These are phyloP conservation scores for Tylopilus intermedius DNA, from an alignment of 768 basidiomycete genomes.

Conservation along the genomic window DNA sequence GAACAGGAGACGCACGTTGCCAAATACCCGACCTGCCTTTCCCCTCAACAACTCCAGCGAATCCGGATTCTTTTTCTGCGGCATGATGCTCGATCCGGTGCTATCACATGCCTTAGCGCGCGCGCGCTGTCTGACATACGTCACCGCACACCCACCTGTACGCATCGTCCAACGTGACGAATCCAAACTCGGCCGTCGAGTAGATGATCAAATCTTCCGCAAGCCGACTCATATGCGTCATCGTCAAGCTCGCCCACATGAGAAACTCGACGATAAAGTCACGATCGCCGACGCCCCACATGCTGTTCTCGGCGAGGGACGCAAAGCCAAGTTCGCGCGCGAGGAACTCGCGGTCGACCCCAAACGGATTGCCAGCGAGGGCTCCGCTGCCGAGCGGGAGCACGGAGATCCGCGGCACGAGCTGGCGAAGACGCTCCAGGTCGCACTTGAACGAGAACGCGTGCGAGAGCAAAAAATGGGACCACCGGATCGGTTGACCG, in stretches of 20 bases:
- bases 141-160: constrained; percentile 63
- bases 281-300: constrained; percentile 94
- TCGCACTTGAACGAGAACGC: constrained; percentile 91
- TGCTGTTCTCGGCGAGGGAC: constrained; percentile 88
- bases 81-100: constrained; percentile 99
- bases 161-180: constrained; percentile 92
- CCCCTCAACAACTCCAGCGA: constrained; percentile 93
- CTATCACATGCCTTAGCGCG: constrained; percentile 36
- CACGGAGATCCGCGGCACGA: constrained; percentile 86
- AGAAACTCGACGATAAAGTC: constrained; percentile 97
- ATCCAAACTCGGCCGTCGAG: constrained; percentile 96
- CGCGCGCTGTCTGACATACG: neutral
- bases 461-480: constrained; percentile 92
- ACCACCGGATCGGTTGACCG: constrained; percentile 98
- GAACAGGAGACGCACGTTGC: constrained; percentile 52
- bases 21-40: constrained; percentile 92
- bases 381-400: constrained; percentile 93
- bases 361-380: constrained; percentile 94
- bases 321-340: constrained; percentile 85
- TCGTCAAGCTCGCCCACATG: constrained; percentile 91
- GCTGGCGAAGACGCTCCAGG: constrained; percentile 76
- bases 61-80: constrained; percentile 98
- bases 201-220: constrained; percentile 97
- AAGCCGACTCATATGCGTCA: constrained; percentile 91
- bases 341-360: constrained; percentile 88